These are phyloP conservation scores for Chondrus crispus DNA, from an alignment of 23 red algal genomes.

Conservation along the genomic window DNA sequence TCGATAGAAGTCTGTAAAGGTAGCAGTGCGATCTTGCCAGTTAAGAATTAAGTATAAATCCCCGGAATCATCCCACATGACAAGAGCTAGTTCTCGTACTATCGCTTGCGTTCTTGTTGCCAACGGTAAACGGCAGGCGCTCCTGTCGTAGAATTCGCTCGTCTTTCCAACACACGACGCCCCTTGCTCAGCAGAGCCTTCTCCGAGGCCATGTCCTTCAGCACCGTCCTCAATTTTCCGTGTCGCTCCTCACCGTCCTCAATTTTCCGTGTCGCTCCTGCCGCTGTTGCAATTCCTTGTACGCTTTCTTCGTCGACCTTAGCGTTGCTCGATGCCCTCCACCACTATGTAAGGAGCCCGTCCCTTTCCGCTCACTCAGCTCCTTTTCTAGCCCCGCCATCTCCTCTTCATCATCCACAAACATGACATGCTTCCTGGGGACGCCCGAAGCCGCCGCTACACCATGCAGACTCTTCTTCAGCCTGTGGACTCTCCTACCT, in stretches of 20 bases:
- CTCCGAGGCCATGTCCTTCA: conserved; percentile 28
- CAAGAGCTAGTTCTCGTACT: not conserved
- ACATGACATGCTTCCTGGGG: not conserved
- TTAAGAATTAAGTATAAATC: too few species aligned
- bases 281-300: conserved; percentile 18
- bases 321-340: not conserved
- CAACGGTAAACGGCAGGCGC: conserved; percentile 70
- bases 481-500: not conserved
- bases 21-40: not conserved
- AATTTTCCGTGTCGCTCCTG: conserved; percentile 23
- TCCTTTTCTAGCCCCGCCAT: not conserved
- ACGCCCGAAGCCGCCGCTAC: not conserved
- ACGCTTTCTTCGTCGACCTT: not conserved
- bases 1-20: conserved; percentile 56
- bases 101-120: conserved; percentile 52
- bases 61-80: too few species aligned
- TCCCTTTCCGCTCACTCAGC: too few species aligned
- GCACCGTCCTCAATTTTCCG: conserved; percentile 16
- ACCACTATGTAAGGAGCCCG: too few species aligned
- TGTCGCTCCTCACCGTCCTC: conserved; percentile 3
- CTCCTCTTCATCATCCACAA: conserved; percentile 25
- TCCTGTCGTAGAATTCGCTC: conserved; percentile 51
- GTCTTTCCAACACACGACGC: not conserved
- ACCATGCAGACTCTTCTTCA: conserved; percentile 56
- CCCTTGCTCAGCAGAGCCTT: conserved; percentile 56